phyloP scores from a whole-genome alignment of 495 filamentous ascomycete species.

The Articulospora tetracladia region DNA sequence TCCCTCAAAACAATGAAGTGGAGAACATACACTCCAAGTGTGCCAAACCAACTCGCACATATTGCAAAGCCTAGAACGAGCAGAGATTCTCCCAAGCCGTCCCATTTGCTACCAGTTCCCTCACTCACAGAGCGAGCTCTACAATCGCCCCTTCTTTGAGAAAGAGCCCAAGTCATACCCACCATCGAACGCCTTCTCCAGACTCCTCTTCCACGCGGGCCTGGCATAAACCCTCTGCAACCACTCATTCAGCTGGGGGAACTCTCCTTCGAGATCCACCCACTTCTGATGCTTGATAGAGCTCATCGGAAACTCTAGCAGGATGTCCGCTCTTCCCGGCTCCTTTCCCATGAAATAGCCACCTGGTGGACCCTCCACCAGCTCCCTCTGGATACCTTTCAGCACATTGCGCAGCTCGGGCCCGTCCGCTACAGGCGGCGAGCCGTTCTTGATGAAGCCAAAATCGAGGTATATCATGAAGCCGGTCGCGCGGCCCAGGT shows the following conservation, averaged over 20 bases:
- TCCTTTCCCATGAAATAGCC: constrained; percentile 22
- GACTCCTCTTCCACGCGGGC: constrained; percentile 23
- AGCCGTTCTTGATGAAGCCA: neutral
- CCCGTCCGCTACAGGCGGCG: constrained; percentile 4
- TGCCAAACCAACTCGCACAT: too few relatives aligned
- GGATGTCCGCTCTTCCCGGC: constrained; percentile 24
- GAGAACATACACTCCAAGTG: too few relatives aligned
- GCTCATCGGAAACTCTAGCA: constrained; percentile 24
- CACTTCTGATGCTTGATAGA: constrained; percentile 18
- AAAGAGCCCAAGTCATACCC: constrained; percentile 21
- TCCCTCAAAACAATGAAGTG: too few relatives aligned
- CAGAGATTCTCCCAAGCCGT: neutral
- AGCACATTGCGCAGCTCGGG: constrained; percentile 9
- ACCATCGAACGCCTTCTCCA: constrained; percentile 26
- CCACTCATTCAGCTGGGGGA: constrained; percentile 26
- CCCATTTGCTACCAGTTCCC: too few relatives aligned
- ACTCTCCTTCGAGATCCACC: constrained; percentile 18
- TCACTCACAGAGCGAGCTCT: neutral
- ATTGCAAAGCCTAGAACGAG: neutral
- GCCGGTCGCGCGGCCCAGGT: constrained; percentile 8
- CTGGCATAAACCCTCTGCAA: constrained; percentile 21
- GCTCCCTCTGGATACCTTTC: constrained; percentile 14
- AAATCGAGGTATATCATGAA: constrained; percentile 17
- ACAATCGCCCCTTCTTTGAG: constrained; percentile 2
- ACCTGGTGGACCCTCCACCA: constrained; percentile 14